Percentiles rank a stretch among this genome's conserved stretches.
phyloP scores from a whole-genome alignment of 1,284 basidiomycete genomes.

The Malassezia sp. region DNA sequence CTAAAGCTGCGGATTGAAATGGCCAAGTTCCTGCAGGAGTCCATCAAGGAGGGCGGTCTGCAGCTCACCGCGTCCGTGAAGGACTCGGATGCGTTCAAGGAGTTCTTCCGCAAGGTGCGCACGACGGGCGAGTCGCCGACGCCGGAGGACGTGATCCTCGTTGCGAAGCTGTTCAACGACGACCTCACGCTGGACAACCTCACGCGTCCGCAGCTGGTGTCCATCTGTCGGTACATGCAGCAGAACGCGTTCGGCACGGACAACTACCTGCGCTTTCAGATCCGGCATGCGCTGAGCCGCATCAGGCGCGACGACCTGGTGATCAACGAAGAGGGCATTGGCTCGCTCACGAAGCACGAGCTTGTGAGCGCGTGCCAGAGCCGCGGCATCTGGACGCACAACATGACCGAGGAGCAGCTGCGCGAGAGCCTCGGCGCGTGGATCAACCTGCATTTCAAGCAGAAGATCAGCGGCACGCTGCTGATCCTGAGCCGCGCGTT shows the following conservation, averaged over 20 bases:
- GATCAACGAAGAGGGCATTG: constrained; percentile 78
- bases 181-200: constrained; percentile 96
- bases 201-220: constrained; percentile 88
- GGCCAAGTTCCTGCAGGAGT: constrained; percentile 99
- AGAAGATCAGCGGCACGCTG: constrained; percentile 78
- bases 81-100: constrained; percentile 89
- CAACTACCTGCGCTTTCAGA: constrained; percentile 89
- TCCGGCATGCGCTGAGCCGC: constrained; percentile 70
- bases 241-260: constrained; percentile 97
- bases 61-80: constrained; percentile 73
- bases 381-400: constrained; percentile 78
- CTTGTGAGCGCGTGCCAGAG: constrained; percentile 85
- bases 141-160: constrained; percentile 74
- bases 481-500: constrained; percentile 86
- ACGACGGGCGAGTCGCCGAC: constrained; percentile 90
- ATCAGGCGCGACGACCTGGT: constrained; percentile 80
- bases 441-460: constrained; percentile 81
- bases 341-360: constrained; percentile 77
- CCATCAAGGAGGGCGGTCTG: constrained; percentile 81
- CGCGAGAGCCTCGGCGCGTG: constrained; percentile 82
- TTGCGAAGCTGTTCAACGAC: constrained; percentile 92
- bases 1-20: constrained; percentile 90
- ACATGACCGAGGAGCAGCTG: constrained; percentile 54
- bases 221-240: constrained; percentile 84
- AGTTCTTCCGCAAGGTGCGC: constrained; percentile 97